Evolutionary conservation across 2,329 filamentous ascomycete species (phyloP).

Genomic region (Pseudogymnoascus sp.): DNA sequence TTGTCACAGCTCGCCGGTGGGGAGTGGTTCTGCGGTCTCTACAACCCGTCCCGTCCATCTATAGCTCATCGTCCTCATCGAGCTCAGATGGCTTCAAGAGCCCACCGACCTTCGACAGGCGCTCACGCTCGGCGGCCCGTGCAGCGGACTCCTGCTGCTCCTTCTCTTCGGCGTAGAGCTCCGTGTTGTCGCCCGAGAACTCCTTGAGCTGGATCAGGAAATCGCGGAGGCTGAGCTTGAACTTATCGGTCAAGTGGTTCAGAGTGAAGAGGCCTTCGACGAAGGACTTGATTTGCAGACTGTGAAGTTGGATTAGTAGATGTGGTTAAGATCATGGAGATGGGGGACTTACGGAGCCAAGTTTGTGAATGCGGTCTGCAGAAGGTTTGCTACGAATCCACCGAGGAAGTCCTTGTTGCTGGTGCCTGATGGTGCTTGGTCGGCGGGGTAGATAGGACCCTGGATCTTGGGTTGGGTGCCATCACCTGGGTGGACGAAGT

Average conservation of each 20-base stretch:
- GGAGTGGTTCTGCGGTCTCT: neutral
- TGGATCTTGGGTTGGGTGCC: constrained; percentile 72
- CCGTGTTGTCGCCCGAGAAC: constrained; percentile 89
- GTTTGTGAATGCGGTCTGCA: constrained; percentile 89
- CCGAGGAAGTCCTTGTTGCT: constrained; percentile 85
- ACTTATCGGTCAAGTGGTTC: constrained; percentile 84
- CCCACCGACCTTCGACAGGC: constrained; percentile 89
- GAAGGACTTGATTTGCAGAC: constrained; percentile 79
- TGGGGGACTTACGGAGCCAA: constrained; percentile 64
- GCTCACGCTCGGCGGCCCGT: constrained; percentile 81
- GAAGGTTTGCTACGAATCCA: constrained; percentile 74
- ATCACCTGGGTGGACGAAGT: constrained; percentile 72
- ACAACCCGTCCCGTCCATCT: constrained; percentile 51
- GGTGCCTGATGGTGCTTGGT: constrained; percentile 75
- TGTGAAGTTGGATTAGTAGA: constrained; percentile 37
- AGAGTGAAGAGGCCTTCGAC: constrained; percentile 81
- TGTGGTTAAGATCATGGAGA: constrained; percentile 10
- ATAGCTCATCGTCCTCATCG: constrained; percentile 77
- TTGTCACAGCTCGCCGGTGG: neutral
- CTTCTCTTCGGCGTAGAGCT: constrained; percentile 88
- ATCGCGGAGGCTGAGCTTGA: constrained; percentile 91
- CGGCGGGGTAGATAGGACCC: constrained; percentile 78
- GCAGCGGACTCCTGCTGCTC: constrained; percentile 83
- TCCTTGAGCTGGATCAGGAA: constrained; percentile 97
- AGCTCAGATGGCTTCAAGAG: constrained; percentile 96